phyloP scores from a whole-genome alignment of 306 rosid species.

The Quercus engelmannii region DNA sequence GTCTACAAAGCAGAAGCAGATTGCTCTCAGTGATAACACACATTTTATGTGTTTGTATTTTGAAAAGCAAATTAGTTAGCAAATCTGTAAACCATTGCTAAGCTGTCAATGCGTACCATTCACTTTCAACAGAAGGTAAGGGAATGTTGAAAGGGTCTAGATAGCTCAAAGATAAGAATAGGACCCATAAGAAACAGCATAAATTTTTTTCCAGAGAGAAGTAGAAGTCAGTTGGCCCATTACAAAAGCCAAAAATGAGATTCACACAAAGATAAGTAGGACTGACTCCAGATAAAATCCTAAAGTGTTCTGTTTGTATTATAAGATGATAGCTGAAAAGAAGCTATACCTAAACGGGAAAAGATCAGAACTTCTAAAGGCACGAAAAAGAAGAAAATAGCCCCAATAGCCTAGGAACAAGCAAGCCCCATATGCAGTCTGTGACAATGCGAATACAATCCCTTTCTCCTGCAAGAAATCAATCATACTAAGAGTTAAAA shows the following conservation, averaged over 20 bases:
- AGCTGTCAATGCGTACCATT: not conserved
- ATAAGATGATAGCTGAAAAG: not conserved
- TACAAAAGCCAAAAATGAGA: not conserved
- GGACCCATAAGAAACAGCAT: not conserved
- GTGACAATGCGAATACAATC: conserved; percentile 76
- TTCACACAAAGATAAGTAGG: not conserved
- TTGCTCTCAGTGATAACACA: not conserved
- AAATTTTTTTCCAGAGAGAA: not conserved
- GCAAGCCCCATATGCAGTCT: conserved; percentile 85
- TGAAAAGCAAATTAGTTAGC: no score
- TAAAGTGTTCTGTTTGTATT: not conserved
- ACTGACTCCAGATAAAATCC: not conserved
- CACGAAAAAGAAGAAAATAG: conserved; percentile 53
- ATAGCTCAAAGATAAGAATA: not conserved
- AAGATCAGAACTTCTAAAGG: conserved; percentile 42
- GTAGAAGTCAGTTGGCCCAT: not conserved
- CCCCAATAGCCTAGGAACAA: conserved; percentile 90
- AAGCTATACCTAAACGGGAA: conserved; percentile 79
- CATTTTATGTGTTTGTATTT: not conserved
- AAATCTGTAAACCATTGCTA: not conserved
- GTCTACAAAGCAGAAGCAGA: not conserved
- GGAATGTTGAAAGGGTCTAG: not conserved
- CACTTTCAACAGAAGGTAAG: not conserved
- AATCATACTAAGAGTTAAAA: conserved; percentile 26
- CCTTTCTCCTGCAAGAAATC: conserved; percentile 71